These are phyloP conservation scores for Clitopilus hobsonii DNA, from an alignment of 768 basidiomycete species.

Conservation along the genomic window DNA sequence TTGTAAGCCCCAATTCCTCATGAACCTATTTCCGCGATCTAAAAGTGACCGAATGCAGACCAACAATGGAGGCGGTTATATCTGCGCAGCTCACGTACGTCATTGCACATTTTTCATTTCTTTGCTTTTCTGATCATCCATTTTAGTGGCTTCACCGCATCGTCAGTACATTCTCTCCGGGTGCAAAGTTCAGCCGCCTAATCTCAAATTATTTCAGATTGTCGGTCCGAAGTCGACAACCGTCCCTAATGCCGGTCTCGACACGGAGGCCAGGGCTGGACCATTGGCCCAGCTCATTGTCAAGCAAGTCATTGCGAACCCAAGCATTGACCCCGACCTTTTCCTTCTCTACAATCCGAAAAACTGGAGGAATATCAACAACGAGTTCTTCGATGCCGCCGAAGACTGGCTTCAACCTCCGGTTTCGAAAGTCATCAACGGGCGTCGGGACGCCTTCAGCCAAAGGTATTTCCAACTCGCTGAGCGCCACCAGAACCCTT, in stretches of 20 bases:
- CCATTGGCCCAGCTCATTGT: constrained; percentile 48
- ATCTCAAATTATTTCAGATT: constrained; percentile 26
- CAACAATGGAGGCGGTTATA: constrained; percentile 51
- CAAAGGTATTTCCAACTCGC: constrained; percentile 27
- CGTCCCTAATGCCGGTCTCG: constrained; percentile 50
- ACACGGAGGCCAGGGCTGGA: constrained; percentile 43
- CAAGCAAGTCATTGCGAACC: constrained; percentile 32
- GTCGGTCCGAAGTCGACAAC: constrained; percentile 47
- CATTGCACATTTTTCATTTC: not conserved
- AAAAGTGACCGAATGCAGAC: constrained; percentile 23
- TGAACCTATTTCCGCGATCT: not conserved
- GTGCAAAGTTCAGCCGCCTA: not conserved
- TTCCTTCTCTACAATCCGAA: constrained; percentile 43
- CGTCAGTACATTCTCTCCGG: constrained; percentile 17
- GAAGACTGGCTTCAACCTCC: constrained; percentile 46
- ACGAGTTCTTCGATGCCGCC: constrained; percentile 32
- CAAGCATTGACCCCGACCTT: constrained; percentile 35
- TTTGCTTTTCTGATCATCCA: not conserved
- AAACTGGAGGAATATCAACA: constrained; percentile 43
- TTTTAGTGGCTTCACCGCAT: constrained; percentile 42
- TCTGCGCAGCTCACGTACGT: constrained; percentile 56
- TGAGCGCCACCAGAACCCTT: not conserved
- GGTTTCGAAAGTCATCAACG: constrained; percentile 39
- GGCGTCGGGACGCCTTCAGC: constrained; percentile 44
- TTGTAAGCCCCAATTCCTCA: constrained; percentile 29